phyloP scores from a whole-genome alignment of 495 filamentous ascomycete genomes.

The Penicillium dipodomyicola region DNA sequence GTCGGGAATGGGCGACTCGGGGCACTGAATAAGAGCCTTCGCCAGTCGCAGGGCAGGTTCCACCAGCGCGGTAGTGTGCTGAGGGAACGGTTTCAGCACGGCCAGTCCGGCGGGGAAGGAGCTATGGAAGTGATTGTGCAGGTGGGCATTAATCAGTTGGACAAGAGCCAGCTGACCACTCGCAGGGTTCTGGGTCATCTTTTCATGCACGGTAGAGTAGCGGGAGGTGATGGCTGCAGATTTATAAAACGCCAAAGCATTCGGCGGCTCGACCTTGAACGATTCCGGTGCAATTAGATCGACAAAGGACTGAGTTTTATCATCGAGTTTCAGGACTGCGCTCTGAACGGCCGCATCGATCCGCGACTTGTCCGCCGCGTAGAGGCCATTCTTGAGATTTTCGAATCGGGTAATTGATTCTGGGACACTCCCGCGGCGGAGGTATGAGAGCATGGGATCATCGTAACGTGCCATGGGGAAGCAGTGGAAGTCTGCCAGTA shows the following conservation, averaged over 20 bases:
- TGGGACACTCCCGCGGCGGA: constrained; percentile 72
- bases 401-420: constrained; percentile 69
- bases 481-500: constrained; percentile 74
- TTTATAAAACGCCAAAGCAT: constrained; percentile 77
- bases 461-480: constrained; percentile 83
- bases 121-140: constrained; percentile 82
- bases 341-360: constrained; percentile 67
- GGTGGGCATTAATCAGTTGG: constrained; percentile 77
- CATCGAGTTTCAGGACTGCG: constrained; percentile 57
- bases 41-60: constrained; percentile 69
- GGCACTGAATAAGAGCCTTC: constrained; percentile 67
- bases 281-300: constrained; percentile 54
- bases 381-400: constrained; percentile 66
- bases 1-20: constrained; percentile 61
- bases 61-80: constrained; percentile 69
- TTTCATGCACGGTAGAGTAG: constrained; percentile 66
- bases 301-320: constrained; percentile 54
- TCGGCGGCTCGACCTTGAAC: constrained; percentile 64
- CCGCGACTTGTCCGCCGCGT: constrained; percentile 64
- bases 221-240: constrained; percentile 52
- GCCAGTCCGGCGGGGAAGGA: constrained; percentile 72
- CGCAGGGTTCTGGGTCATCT: constrained; percentile 51
- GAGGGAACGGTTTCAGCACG: constrained; percentile 71
- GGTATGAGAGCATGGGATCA: constrained; percentile 64
- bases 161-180: constrained; percentile 62